Evolutionary conservation across 2,329 filamentous ascomycete genomes (phyloP).

Genomic region (Diaporthe sp.): DNA sequence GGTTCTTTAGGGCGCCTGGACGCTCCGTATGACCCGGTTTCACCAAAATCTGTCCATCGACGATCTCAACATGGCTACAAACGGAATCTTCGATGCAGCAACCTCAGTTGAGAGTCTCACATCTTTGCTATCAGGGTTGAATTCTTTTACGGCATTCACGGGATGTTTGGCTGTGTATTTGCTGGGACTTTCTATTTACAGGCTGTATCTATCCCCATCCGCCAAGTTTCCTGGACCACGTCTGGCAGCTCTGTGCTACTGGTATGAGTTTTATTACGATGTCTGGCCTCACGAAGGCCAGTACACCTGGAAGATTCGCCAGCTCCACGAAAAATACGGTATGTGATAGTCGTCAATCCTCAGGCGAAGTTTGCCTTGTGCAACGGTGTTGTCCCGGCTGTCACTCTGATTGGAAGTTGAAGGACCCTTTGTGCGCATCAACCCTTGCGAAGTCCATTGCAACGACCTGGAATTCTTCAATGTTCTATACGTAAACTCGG

Average conservation of each 20-base stretch:
- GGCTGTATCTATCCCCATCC: slow-evolving; percentile 1
- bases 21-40: not conserved
- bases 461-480: slow-evolving; percentile 23
- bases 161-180: not conserved
- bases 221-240: slow-evolving; percentile 6
- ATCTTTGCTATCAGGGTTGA: not conserved
- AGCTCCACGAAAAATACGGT: slow-evolving; percentile 5
- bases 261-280: slow-evolving; percentile 26
- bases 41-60: not conserved
- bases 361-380: too few relatives aligned
- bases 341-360: not conserved
- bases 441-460: slow-evolving; percentile 22
- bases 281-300: slow-evolving; percentile 11
- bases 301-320: slow-evolving; percentile 17
- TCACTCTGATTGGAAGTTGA: not conserved
- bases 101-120: too few relatives aligned
- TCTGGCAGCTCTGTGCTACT: not conserved
- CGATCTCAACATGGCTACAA: not conserved
- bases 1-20: too few relatives aligned
- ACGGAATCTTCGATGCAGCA: not conserved
- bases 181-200: not conserved
- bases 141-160: not conserved
- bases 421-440: slow-evolving; percentile 25
- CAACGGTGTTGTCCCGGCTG: not conserved
- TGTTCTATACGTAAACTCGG: not conserved